Percentiles rank a stretch among this genome's conserved stretches.
Conservation (phyloP, 257 asterid genomes). For the Solanum gandarillasii region DNA sequence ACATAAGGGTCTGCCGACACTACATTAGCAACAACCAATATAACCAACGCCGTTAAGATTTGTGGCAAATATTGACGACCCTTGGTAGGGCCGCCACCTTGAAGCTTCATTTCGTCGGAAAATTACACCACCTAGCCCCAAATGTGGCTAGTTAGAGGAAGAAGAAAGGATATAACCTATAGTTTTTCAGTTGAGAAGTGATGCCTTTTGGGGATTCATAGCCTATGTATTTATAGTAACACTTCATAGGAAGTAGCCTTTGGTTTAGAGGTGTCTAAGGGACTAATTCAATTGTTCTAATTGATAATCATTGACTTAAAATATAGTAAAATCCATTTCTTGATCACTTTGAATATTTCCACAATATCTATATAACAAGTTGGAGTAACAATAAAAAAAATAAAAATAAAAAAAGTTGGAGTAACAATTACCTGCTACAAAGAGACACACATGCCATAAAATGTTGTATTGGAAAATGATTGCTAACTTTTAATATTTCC, state of each 20-base stretch:
- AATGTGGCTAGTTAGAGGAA: background rate
- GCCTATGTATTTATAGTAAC: background rate
- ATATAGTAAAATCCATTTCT: background rate
- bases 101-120: background rate
- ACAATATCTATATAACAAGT: background rate
- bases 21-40: background rate
- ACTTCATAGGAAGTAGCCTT: background rate
- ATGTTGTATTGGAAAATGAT: background rate
- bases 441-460: background rate
- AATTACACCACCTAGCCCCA: background rate
- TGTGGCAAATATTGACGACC: background rate
- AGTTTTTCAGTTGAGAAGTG: background rate
- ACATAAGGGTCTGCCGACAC: background rate
- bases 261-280: background rate
- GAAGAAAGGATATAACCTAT: background rate
- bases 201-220: background rate
- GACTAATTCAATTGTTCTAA: background rate
- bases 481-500: background rate
- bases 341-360: background rate
- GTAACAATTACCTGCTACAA: background rate
- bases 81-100: background rate
- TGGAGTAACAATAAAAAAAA: background rate
- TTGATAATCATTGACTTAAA: background rate
- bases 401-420: too few relatives aligned
- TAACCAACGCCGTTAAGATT: background rate